phyloP scores from a whole-genome alignment of 2,329 filamentous ascomycete species.

The Biscogniauxia marginata region DNA sequence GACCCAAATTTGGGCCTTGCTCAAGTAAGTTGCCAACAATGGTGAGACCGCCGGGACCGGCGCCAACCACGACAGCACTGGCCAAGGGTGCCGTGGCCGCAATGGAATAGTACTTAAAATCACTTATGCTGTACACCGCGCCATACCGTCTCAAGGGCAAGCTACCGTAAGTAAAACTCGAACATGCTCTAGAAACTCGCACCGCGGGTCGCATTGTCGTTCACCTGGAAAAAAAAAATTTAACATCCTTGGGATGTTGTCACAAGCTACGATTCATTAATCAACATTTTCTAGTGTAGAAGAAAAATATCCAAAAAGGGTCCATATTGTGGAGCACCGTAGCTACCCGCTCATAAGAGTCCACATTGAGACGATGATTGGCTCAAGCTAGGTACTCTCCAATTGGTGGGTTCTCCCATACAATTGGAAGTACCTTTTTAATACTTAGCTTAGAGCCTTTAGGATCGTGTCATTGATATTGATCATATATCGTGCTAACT shows the following conservation, averaged over 20 bases:
- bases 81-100: slow-evolving; percentile 8
- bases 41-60: slow-evolving; percentile 58
- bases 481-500: not conserved
- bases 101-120: slow-evolving; percentile 37
- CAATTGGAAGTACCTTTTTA: not conserved
- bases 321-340: not conserved
- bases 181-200: slow-evolving; percentile 5
- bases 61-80: slow-evolving; percentile 55
- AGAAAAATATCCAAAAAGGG: not conserved
- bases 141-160: not conserved
- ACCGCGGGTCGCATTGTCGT: not conserved
- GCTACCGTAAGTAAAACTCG: slow-evolving; percentile 1
- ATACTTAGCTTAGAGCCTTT: not conserved
- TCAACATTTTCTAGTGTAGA: not conserved
- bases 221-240: not conserved
- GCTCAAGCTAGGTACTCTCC: not conserved
- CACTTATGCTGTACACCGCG: slow-evolving; percentile 3
- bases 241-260: too few relatives aligned
- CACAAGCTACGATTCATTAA: not conserved
- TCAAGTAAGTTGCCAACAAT: slow-evolving; percentile 62
- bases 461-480: not conserved
- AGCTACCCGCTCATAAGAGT: not conserved
- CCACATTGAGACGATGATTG: not conserved
- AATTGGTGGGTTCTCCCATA: not conserved
- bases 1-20: slow-evolving; percentile 30